A percentile compares a stretch with the other conserved stretches of the same genome.
Evolutionary conservation across 306 rosid genomes (phyloP).

Genomic region (Fagus crenata): DNA sequence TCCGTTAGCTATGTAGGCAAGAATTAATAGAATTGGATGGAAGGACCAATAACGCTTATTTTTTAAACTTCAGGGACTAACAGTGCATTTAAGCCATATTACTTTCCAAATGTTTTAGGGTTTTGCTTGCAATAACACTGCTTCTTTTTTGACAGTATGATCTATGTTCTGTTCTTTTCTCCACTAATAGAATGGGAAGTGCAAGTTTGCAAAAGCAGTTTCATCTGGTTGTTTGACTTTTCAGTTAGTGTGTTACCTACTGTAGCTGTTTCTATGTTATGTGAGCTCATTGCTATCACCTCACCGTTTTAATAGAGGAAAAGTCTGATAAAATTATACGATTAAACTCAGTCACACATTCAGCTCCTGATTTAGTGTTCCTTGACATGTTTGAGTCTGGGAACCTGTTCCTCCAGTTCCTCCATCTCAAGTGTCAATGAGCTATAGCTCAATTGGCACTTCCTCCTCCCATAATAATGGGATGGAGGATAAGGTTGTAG

Average conservation of each 20-base stretch:
- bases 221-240: slow-evolving; percentile 14
- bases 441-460: no score
- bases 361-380: neutral
- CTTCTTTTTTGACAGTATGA: neutral
- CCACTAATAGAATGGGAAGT: slow-evolving; percentile 7
- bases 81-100: no score
- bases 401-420: neutral
- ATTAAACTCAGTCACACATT: slow-evolving; percentile 5
- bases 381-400: slow-evolving; percentile 1
- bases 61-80: no score
- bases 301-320: slow-evolving; percentile 4
- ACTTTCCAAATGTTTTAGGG: neutral
- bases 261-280: neutral
- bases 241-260: neutral
- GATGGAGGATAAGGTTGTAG: no score
- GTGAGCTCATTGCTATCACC: no score
- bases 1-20: no score
- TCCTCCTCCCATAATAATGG: no score
- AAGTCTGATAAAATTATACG: neutral
- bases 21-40: no score
- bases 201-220: neutral
- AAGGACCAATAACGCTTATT: no score
- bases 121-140: slow-evolving; percentile 1
- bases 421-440: neutral
- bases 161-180: slow-evolving; percentile 8